Conservation (phyloP, 2,329 filamentous ascomycete genomes). For the Cordyceps tenuipes region DNA sequence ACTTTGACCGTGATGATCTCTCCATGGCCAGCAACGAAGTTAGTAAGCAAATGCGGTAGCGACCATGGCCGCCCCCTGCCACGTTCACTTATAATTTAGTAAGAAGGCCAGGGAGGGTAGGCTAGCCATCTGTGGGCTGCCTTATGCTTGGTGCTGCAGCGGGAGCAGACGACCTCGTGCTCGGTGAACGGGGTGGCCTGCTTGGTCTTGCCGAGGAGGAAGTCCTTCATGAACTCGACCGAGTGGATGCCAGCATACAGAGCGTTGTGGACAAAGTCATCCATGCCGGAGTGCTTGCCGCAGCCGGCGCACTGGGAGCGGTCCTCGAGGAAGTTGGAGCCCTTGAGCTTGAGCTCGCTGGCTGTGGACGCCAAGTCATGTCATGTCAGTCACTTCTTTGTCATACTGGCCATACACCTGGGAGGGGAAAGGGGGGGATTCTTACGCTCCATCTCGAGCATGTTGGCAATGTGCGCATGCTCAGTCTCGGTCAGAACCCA, state of each 20-base stretch:
- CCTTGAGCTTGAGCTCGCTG: neutral
- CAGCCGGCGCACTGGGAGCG: conserved; percentile 6
- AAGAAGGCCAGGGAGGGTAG: neutral
- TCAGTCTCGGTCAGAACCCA: conserved; percentile 2
- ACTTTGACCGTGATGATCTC: neutral
- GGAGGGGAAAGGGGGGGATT: neutral
- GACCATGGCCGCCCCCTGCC: too few relatives aligned
- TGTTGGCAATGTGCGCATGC: conserved; percentile 9
- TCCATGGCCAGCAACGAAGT: neutral
- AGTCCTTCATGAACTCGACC: conserved; percentile 8
- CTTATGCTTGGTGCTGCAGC: conserved; percentile 6
- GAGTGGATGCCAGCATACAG: conserved; percentile 11
- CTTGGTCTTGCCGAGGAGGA: neutral
- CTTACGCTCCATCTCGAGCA: conserved; percentile 6
- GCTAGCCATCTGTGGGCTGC: neutral
- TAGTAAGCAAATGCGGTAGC: neutral
- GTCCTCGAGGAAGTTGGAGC: conserved; percentile 6
- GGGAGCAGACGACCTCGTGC: conserved; percentile 2
- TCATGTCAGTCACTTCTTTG: neutral
- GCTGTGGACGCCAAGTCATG: neutral
- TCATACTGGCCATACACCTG: neutral
- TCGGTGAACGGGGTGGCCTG: neutral
- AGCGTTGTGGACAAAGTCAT: conserved; percentile 11
- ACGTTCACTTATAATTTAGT: neutral
- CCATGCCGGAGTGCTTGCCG: conserved; percentile 10